Percentiles rank a stretch among this genome's conserved stretches.
phyloP scores from a whole-genome alignment of 805 yeast genomes.

The Metschnikowia koreensis region DNA sequence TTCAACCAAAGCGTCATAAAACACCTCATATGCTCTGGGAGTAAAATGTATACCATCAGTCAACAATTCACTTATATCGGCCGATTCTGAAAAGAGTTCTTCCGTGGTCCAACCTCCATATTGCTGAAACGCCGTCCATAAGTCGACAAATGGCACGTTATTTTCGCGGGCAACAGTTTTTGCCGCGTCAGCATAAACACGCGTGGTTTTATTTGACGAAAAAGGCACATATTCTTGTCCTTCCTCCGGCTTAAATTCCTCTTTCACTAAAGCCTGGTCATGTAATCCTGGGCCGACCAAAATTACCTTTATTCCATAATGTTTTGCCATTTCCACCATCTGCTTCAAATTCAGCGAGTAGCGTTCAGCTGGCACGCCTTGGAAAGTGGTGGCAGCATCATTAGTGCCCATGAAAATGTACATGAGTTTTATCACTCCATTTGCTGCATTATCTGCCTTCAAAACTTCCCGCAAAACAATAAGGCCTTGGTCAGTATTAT shows the following conservation, averaged over 20 bases:
- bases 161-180: constrained; percentile 42
- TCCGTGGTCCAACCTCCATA: constrained; percentile 35
- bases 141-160: constrained; percentile 57
- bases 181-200: constrained; percentile 52
- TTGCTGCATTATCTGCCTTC: constrained; percentile 32
- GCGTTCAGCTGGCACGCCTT: constrained; percentile 49
- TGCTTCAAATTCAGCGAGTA: constrained; percentile 47
- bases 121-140: constrained; percentile 44
- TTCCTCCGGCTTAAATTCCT: background rate
- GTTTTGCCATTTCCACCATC: constrained; percentile 41
- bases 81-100: constrained; percentile 29
- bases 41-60: constrained; percentile 61
- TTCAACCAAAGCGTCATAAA: constrained; percentile 43
- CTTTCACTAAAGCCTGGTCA: constrained; percentile 27
- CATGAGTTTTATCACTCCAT: constrained; percentile 38
- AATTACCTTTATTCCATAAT: constrained; percentile 49
- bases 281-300: constrained; percentile 64
- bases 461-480: constrained; percentile 42
- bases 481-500: constrained; percentile 61
- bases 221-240: constrained; percentile 23
- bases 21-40: constrained; percentile 50
- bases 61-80: constrained; percentile 22
- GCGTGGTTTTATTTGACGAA: constrained; percentile 41
- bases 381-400: constrained; percentile 45
- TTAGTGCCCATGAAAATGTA: constrained; percentile 81